These are phyloP conservation scores for Moricandia moricandioides DNA, from an alignment of 345 rosid genomes.

Conservation along the genomic window DNA sequence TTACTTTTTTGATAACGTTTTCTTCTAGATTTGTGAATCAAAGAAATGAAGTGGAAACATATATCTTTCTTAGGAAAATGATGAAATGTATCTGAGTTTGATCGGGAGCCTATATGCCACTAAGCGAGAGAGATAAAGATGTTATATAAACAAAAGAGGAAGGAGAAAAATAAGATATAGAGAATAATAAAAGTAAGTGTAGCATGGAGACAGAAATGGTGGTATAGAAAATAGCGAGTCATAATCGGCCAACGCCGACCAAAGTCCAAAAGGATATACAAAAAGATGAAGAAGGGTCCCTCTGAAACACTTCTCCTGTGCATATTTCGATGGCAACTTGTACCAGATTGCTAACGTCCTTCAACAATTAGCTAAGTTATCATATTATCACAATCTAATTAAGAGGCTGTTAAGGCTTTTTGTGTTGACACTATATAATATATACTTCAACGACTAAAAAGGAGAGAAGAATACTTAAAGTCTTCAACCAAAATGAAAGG, in stretches of 20 bases:
- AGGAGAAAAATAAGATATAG: not conserved
- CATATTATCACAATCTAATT: not conserved
- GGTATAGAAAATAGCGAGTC: constrained; percentile 28
- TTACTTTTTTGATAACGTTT: not conserved
- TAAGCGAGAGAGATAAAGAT: constrained; percentile 6
- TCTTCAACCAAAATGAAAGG: not conserved
- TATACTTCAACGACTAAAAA: not conserved
- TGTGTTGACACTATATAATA: not conserved
- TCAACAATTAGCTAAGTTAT: not conserved
- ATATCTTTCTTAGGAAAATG: not conserved
- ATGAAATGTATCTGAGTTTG: not conserved
- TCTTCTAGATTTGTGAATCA: not conserved
- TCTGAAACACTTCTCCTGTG: constrained; percentile 13
- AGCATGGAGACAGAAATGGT: not conserved
- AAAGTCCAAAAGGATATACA: constrained; percentile 30
- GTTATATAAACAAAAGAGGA: not conserved
- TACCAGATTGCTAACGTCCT: constrained; percentile 34
- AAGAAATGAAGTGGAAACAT: not conserved
- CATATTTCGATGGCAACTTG: constrained; percentile 36
- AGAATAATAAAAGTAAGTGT: not conserved
- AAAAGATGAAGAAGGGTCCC: constrained; percentile 42
- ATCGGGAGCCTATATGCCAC: constrained; percentile 37
- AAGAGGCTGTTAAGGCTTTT: not conserved
- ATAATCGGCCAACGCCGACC: constrained; percentile 51
- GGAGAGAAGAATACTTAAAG: not conserved